These are phyloP conservation scores for Strigomonas culicis DNA, from an alignment of 208 protist species.

Conservation along the genomic window DNA sequence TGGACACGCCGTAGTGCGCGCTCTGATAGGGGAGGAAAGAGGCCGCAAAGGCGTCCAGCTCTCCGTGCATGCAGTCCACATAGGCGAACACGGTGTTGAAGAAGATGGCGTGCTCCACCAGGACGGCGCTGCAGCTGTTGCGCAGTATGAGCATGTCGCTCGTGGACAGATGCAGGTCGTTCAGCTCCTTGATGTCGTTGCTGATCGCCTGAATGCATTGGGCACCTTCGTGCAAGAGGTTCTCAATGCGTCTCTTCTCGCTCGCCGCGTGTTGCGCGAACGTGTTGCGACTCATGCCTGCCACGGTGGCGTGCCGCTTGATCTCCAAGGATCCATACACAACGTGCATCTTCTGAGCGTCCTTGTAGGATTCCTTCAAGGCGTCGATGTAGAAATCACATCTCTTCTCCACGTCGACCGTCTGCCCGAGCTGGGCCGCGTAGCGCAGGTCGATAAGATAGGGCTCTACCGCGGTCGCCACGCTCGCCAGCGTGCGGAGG, in stretches of 20 bases:
- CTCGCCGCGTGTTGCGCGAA: no score
- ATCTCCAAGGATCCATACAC: constrained; percentile 2
- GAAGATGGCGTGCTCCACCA: constrained; percentile 31
- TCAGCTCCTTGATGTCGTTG: constrained; percentile 10
- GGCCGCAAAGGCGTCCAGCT: constrained; percentile 16
- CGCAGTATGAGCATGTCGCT: constrained; percentile 4
- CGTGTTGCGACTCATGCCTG: no score
- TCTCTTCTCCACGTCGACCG: background rate
- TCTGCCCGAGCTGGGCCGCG: background rate
- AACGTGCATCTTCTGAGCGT: background rate
- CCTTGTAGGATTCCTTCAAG: background rate
- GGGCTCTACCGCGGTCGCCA: background rate
- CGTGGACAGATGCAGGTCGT: constrained; percentile 9
- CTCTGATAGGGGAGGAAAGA: constrained; percentile 21
- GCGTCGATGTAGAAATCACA: background rate
- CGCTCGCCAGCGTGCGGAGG: constrained; percentile 5
- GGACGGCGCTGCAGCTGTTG: constrained; percentile 17
- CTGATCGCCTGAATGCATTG: constrained; percentile 14
- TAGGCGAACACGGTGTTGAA: constrained; percentile 34
- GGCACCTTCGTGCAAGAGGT: background rate
- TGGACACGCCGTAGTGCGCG: constrained; percentile 22
- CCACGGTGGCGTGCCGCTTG: background rate
- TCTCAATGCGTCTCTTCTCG: no score
- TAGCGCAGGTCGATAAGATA: background rate
- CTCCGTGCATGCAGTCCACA: constrained; percentile 13